Evolutionary conservation across 2,329 filamentous ascomycete species (phyloP).

Genomic region (Xylaria arbuscula): DNA sequence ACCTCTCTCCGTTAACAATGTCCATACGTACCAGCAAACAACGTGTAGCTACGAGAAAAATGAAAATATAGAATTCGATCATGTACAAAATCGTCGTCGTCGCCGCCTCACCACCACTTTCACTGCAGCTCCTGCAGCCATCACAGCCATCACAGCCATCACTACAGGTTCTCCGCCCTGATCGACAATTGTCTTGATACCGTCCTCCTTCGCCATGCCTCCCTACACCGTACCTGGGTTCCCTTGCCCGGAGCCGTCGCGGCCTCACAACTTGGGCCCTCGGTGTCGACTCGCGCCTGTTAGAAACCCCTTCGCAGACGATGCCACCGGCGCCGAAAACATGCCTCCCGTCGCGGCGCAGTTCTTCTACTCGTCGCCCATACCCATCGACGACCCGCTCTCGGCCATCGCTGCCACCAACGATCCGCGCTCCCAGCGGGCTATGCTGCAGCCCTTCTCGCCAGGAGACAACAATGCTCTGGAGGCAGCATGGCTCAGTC

Average conservation of each 20-base stretch:
- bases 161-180: slow-evolving; percentile 26
- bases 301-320: slow-evolving; percentile 52
- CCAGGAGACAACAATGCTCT: slow-evolving; percentile 81
- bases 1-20: not conserved
- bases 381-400: slow-evolving; percentile 90
- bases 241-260: slow-evolving; percentile 41
- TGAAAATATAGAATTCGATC: slow-evolving; percentile 9
- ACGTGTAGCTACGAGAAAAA: slow-evolving; percentile 19
- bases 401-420: slow-evolving; percentile 66
- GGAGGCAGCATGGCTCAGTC: slow-evolving; percentile 78
- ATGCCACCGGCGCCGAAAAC: slow-evolving; percentile 53
- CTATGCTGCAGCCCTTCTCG: slow-evolving; percentile 80
- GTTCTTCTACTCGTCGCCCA: slow-evolving; percentile 86
- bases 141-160: not conserved
- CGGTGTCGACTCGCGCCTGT: slow-evolving; percentile 68
- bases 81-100: slow-evolving; percentile 26
- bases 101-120: not conserved
- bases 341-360: slow-evolving; percentile 73
- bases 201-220: slow-evolving; percentile 42
- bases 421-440: slow-evolving; percentile 64
- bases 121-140: no score
- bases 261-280: slow-evolving; percentile 67
- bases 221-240: slow-evolving; percentile 37
- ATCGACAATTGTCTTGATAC: not conserved
- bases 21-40: not conserved